Percentiles rank a stretch among this genome's conserved stretches.
phyloP scores from a whole-genome alignment of 1,139 yeast genomes.

The Diutina catenulata region DNA sequence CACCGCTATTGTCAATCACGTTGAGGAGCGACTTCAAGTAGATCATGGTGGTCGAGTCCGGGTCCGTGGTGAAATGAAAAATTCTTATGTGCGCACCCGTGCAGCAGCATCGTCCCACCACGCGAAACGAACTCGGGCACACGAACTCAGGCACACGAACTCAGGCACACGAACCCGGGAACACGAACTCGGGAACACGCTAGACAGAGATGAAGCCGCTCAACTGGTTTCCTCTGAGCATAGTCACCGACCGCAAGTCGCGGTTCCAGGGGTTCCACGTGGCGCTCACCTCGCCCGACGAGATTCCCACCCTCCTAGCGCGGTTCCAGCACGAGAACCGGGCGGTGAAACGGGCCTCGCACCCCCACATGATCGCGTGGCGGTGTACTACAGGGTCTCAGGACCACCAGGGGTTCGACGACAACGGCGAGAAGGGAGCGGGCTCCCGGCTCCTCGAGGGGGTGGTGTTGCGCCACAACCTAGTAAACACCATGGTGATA shows the following conservation, averaged over 20 bases:
- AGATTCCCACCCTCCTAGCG: slow-evolving; percentile 26
- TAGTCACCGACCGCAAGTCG: slow-evolving; percentile 35
- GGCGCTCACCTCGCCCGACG: slow-evolving; percentile 19
- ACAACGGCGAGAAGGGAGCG: slow-evolving; percentile 58
- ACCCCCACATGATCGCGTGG: slow-evolving; percentile 64
- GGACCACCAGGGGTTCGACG: slow-evolving; percentile 44
- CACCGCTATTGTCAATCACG: slow-evolving; percentile 93
- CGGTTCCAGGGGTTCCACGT: slow-evolving; percentile 51
- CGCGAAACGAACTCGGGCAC: no score
- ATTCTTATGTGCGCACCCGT: background rate
- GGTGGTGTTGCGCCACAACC: slow-evolving; percentile 26
- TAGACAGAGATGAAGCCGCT: no score
- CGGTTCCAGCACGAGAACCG: slow-evolving; percentile 29
- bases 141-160: no score
- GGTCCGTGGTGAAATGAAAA: background rate
- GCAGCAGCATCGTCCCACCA: background rate
- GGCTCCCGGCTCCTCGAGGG: slow-evolving; percentile 42
- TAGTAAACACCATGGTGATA: slow-evolving; percentile 44
- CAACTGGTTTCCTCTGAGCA: background rate
- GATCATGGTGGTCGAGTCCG: slow-evolving; percentile 39
- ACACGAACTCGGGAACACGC: no score
- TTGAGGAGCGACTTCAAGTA: slow-evolving; percentile 80
- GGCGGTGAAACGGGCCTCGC: slow-evolving; percentile 40
- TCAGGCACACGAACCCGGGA: no score
- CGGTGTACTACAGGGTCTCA: slow-evolving; percentile 12